These are phyloP conservation scores for Daldinia grandis DNA, from an alignment of 495 filamentous ascomycete genomes.

Conservation along the genomic window DNA sequence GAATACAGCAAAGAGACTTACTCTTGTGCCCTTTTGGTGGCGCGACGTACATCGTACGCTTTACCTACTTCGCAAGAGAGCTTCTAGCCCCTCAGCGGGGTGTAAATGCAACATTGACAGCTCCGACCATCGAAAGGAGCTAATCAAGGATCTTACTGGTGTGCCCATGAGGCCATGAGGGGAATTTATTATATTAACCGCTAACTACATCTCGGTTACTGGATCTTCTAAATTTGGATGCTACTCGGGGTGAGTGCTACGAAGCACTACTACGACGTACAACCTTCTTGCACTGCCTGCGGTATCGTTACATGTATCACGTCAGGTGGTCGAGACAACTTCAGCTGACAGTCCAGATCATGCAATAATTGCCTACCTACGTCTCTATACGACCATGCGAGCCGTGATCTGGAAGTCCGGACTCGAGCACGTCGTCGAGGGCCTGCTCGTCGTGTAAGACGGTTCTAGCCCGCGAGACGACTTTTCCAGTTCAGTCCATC, in stretches of 20 bases:
- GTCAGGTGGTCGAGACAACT: conserved; percentile 19
- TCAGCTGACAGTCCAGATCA: conserved; percentile 26
- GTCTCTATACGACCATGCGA: background rate
- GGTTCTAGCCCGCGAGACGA: conserved; percentile 25
- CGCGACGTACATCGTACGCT: background rate
- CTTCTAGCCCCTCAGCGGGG: conserved; percentile 41
- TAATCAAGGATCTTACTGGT: conserved; percentile 16
- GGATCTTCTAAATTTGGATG: conserved; percentile 29
- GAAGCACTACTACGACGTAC: conserved; percentile 1
- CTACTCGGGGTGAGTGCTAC: conserved; percentile 3
- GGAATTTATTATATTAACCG: conserved; percentile 25
- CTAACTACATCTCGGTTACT: conserved; percentile 21
- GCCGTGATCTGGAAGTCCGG: background rate
- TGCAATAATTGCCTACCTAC: conserved; percentile 2
- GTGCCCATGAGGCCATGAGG: conserved; percentile 19
- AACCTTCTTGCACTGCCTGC: background rate
- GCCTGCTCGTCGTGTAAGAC: conserved; percentile 11
- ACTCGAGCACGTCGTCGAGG: background rate
- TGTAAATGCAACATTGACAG: conserved; percentile 13
- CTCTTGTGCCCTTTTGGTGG: background rate
- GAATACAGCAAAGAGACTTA: background rate
- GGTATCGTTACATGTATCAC: conserved; percentile 22
- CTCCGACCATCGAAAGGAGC: conserved; percentile 34
- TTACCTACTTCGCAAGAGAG: conserved; percentile 12
- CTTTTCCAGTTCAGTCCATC: background rate